phyloP scores from a whole-genome alignment of 768 basidiomycete species.

The Podaxis sp. region DNA sequence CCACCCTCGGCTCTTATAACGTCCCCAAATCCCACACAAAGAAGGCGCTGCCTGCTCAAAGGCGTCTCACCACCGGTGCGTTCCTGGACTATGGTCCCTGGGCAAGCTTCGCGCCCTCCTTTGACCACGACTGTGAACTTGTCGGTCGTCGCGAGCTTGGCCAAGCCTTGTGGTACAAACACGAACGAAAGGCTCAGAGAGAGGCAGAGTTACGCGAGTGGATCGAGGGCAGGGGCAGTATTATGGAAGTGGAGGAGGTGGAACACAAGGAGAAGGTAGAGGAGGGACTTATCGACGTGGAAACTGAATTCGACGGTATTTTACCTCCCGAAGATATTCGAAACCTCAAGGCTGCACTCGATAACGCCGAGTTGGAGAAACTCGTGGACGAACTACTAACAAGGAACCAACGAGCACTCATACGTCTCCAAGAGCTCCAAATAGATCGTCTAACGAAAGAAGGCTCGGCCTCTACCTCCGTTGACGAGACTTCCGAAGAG shows the following conservation, averaged over 20 bases:
- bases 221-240: conserved; percentile 27
- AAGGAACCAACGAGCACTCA: conserved; percentile 62
- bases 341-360: conserved; percentile 59
- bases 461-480: conserved; percentile 41
- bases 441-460: conserved; percentile 48
- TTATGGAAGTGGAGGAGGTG: conserved; percentile 27
- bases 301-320: conserved; percentile 49
- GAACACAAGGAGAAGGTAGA: conserved; percentile 20
- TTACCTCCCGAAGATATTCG: conserved; percentile 56
- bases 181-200: conserved; percentile 38
- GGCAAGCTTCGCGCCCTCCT: conserved; percentile 75
- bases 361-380: conserved; percentile 62
- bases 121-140: conserved; percentile 76
- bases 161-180: conserved; percentile 54
- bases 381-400: conserved; percentile 69
- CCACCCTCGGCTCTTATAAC: conserved; percentile 62
- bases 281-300: conserved; percentile 28
- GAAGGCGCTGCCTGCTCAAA: conserved; percentile 45
- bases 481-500: conserved; percentile 74
- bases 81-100: conserved; percentile 81
- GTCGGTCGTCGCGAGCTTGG: conserved; percentile 63
- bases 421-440: conserved; percentile 67
- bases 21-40: conserved; percentile 38
- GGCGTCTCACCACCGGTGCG: conserved; percentile 58
- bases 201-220: conserved; percentile 26